These are phyloP conservation scores for Russula dissimulans DNA, from an alignment of 768 basidiomycete species.

Conservation along the genomic window DNA sequence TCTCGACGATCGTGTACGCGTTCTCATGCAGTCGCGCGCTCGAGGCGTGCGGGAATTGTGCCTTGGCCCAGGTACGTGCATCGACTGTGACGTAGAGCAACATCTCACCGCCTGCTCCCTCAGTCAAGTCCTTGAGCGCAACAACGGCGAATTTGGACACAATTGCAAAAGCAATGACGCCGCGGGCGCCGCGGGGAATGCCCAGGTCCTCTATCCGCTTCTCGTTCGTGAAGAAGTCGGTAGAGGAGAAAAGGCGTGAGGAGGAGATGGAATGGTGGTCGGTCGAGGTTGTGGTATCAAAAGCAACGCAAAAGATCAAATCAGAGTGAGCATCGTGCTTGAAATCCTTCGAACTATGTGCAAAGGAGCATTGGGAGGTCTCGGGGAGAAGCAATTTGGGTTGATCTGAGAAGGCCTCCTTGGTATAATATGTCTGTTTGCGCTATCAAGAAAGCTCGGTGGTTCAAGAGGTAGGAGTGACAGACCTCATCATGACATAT, in stretches of 20 bases:
- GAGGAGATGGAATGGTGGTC: conserved; percentile 41
- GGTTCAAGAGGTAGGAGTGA: conserved; percentile 5
- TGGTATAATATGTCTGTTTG: conserved; percentile 79
- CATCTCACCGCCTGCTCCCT: conserved; percentile 58
- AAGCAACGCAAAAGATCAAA: conserved; percentile 86
- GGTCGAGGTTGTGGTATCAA: conserved; percentile 46
- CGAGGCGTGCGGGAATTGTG: conserved; percentile 86
- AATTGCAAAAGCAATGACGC: conserved; percentile 88
- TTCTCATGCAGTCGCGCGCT: conserved; percentile 76
- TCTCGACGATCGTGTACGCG: conserved; percentile 93
- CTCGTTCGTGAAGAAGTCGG: conserved; percentile 70
- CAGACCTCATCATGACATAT: conserved; percentile 68
- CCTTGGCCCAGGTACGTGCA: conserved; percentile 76
- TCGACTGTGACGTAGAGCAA: conserved; percentile 81
- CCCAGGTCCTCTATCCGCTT: conserved; percentile 76
- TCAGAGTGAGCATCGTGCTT: conserved; percentile 64
- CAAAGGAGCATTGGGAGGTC: conserved; percentile 78
- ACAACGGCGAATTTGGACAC: conserved; percentile 90
- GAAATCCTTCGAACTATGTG: conserved; percentile 78
- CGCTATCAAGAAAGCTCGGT: background rate
- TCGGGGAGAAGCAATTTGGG: conserved; percentile 55
- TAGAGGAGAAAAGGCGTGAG: conserved; percentile 71
- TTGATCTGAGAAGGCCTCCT: conserved; percentile 62
- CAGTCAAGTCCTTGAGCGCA: conserved; percentile 63
- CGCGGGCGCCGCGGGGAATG: conserved; percentile 74